These are phyloP conservation scores for Arthrocladium fulminans DNA, from an alignment of 2,329 filamentous ascomycete species.

Conservation along the genomic window DNA sequence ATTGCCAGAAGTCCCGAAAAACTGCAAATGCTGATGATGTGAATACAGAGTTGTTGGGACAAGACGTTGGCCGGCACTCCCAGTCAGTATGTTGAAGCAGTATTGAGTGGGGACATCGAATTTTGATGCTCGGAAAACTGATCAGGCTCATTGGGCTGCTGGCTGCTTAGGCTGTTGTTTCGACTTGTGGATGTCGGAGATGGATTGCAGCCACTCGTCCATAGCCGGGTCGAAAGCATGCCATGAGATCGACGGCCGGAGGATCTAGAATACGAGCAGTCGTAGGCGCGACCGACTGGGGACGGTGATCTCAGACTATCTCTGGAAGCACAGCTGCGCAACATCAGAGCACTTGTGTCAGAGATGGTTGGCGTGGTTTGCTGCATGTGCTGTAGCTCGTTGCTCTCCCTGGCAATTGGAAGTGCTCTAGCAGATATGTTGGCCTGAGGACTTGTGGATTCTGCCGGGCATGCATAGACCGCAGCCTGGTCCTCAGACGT, in stretches of 20 bases:
- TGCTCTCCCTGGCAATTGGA: background rate
- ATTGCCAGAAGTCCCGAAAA: background rate
- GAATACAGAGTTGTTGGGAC: background rate
- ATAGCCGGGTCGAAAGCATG: background rate
- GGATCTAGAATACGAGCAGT: background rate
- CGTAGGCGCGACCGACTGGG: background rate
- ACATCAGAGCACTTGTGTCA: background rate
- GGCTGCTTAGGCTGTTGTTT: background rate
- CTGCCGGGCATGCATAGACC: conserved; percentile 3
- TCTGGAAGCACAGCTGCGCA: background rate
- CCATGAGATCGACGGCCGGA: background rate
- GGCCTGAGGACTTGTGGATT: background rate
- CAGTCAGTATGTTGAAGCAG: background rate
- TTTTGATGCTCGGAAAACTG: background rate
- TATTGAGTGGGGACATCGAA: background rate
- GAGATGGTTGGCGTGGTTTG: background rate
- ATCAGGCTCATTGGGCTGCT: background rate
- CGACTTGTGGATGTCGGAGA: background rate
- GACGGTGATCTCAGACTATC: conserved; percentile 2
- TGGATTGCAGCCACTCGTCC: background rate
- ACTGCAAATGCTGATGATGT: background rate
- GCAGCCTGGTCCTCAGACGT: conserved; percentile 6
- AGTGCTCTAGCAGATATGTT: conserved; percentile 4
- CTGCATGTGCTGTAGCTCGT: background rate
- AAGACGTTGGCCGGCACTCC: too few species aligned